Conservation (phyloP, 1,284 basidiomycete genomes). For the Ceratobasidium sp. region DNA sequence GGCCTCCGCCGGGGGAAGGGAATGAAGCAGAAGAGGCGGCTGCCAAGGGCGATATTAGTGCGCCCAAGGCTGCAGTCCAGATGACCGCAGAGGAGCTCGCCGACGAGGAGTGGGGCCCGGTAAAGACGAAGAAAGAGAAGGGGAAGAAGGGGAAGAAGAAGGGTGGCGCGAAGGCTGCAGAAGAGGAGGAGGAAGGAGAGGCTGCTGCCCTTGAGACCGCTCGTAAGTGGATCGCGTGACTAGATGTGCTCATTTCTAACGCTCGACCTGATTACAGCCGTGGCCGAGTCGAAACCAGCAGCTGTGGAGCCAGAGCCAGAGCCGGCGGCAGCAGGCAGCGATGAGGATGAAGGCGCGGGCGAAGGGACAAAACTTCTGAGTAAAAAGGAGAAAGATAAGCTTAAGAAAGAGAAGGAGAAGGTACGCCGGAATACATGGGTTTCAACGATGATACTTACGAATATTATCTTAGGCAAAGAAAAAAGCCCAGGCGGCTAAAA, state of each 20-base stretch:
- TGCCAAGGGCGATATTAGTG: slow-evolving; percentile 58
- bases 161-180: slow-evolving; percentile 62
- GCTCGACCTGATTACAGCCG: not conserved
- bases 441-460: slow-evolving; percentile 29
- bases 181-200: slow-evolving; percentile 57
- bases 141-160: slow-evolving; percentile 68
- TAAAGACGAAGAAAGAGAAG: slow-evolving; percentile 62
- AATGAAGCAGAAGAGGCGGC: slow-evolving; percentile 58
- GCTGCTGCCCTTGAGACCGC: slow-evolving; percentile 40
- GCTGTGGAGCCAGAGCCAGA: slow-evolving; percentile 7
- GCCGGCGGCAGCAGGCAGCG: slow-evolving; percentile 53
- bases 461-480: slow-evolving; percentile 81
- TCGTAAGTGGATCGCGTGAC: slow-evolving; percentile 6
- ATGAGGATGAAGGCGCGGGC: slow-evolving; percentile 63
- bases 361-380: slow-evolving; percentile 73
- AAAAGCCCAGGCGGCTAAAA: slow-evolving; percentile 91
- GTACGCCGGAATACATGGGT: slow-evolving; percentile 57
- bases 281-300: not conserved
- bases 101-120: slow-evolving; percentile 76
- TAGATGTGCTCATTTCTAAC: not conserved
- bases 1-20: slow-evolving; percentile 56
- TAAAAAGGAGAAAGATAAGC: slow-evolving; percentile 93
- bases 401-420: slow-evolving; percentile 96
- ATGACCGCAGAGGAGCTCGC: slow-evolving; percentile 75
- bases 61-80: slow-evolving; percentile 62